phyloP scores from a whole-genome alignment of 768 basidiomycete genomes.

The Hygrocybe punicea region DNA sequence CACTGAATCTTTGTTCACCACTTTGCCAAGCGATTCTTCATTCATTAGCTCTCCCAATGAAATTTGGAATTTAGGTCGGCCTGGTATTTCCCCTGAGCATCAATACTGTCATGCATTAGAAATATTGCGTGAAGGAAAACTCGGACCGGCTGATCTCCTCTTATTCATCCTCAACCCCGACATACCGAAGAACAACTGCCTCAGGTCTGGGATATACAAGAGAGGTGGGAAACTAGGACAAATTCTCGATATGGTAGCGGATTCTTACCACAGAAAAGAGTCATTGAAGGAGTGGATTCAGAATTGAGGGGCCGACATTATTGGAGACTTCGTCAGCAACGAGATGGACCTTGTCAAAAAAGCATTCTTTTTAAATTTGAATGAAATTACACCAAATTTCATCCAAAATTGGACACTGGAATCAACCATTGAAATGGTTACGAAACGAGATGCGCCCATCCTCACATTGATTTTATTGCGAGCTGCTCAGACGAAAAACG shows the following conservation, averaged over 20 bases:
- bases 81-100: neutral
- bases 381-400: neutral
- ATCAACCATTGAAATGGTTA: neutral
- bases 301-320: neutral
- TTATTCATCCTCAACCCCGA: neutral
- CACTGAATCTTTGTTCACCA: too few species aligned
- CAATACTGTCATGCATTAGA: neutral
- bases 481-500: neutral
- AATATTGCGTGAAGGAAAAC: conserved; percentile 2
- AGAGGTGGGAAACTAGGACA: neutral
- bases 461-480: neutral
- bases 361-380: neutral
- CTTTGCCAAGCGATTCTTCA: too few species aligned
- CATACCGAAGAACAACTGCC: neutral
- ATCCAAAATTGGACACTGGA: conserved; percentile 1
- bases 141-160: neutral
- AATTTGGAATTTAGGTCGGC: neutral
- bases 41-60: neutral
- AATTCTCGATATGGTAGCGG: neutral
- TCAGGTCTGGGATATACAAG: neutral
- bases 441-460: neutral
- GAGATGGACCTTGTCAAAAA: conserved; percentile 2
- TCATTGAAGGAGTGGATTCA: neutral
- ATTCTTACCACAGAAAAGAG: neutral
- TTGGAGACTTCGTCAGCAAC: neutral